These are phyloP conservation scores for Globisporangium splendens DNA, from an alignment of 352 stramenopile genomes.

Conservation along the genomic window DNA sequence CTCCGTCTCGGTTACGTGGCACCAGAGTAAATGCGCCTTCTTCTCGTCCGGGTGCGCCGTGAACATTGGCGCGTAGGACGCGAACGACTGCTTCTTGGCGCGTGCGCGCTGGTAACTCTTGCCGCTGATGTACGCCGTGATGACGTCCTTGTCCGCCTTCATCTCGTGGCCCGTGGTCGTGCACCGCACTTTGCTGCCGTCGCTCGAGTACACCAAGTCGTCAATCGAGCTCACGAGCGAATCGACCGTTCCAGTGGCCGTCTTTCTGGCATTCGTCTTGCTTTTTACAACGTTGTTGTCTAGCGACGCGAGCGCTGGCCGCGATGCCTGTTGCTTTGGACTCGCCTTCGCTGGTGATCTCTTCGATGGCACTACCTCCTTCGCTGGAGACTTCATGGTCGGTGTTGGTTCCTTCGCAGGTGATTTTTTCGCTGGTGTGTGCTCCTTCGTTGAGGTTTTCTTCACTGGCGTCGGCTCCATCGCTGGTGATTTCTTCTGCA, in stretches of 20 bases:
- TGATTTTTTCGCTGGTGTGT: constrained; percentile 12
- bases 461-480: too few relatives aligned
- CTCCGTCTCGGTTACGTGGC: constrained; percentile 55
- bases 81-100: constrained; percentile 41
- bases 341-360: constrained; percentile 19
- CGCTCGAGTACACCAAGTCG: constrained; percentile 43
- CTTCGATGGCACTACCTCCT: constrained; percentile 3
- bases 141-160: constrained; percentile 48
- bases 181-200: constrained; percentile 48
- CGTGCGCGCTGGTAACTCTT: constrained; percentile 56
- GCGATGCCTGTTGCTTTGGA: constrained; percentile 6
- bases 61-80: constrained; percentile 63
- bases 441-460: too few relatives aligned
- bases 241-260: constrained; percentile 27
- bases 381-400: neutral
- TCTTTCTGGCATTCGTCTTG: constrained; percentile 7
- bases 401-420: constrained; percentile 11
- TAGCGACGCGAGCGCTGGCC: constrained; percentile 10
- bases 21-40: constrained; percentile 54
- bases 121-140: constrained; percentile 45
- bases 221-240: constrained; percentile 32
- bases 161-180: constrained; percentile 65
- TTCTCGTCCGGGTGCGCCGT: constrained; percentile 51
- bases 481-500: too few relatives aligned
- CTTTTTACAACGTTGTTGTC: constrained; percentile 17